Evolutionary conservation across 768 basidiomycete species (phyloP).

Genomic region (Pilatotrama ljubarskyi): DNA sequence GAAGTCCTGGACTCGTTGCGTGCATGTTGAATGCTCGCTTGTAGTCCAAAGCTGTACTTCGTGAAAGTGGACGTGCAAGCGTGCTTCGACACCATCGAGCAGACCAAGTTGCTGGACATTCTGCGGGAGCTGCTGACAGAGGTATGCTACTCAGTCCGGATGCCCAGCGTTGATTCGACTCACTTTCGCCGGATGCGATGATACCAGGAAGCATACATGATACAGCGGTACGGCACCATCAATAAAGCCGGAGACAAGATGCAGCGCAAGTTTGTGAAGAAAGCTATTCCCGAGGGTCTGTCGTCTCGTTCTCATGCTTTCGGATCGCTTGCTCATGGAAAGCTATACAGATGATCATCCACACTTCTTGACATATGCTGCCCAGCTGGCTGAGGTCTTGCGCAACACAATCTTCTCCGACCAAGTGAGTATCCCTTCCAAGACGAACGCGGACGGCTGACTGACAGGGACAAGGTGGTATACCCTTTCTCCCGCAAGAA

Average conservation of each 20-base stretch:
- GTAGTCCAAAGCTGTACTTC: slow-evolving; percentile 87
- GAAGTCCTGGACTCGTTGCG: background rate
- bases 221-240: slow-evolving; percentile 71
- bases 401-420: slow-evolving; percentile 85
- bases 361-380: slow-evolving; percentile 71
- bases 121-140: slow-evolving; percentile 72
- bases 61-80: slow-evolving; percentile 96
- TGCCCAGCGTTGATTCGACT: no score
- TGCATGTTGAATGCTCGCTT: background rate
- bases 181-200: no score
- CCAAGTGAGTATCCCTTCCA: slow-evolving; percentile 49
- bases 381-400: slow-evolving; percentile 61
- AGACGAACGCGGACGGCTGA: background rate
- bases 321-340: background rate
- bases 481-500: slow-evolving; percentile 55
- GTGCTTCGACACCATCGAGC: slow-evolving; percentile 96
- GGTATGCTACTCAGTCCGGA: no score
- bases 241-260: slow-evolving; percentile 55
- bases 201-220: slow-evolving; percentile 68
- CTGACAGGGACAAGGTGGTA: slow-evolving; percentile 40
- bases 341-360: slow-evolving; percentile 63
- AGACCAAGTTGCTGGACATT: slow-evolving; percentile 79
- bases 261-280: slow-evolving; percentile 55
- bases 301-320: background rate
- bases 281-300: slow-evolving; percentile 68